Base-by-base conservation (phyloP, 805 yeast genomes). In the Metschnikowia vanudenii region DNA sequence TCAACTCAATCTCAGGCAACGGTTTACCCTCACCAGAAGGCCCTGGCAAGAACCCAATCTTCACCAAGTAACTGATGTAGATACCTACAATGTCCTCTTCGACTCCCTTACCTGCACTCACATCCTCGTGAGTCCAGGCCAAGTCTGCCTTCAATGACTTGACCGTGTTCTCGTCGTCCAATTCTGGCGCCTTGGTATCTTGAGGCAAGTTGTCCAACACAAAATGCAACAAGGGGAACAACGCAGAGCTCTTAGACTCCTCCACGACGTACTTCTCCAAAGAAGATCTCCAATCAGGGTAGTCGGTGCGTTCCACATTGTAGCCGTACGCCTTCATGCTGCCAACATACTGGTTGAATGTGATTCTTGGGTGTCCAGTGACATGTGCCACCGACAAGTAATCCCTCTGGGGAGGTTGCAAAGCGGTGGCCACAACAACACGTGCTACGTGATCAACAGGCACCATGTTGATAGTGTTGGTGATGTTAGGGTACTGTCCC, bases 391-490 rank as follows among this genome's bases (percentile, higher is more conserved):
- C 99, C 1, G 83, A 70, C 36, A 82, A 68, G 41, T 70, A 74
- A 13, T 71, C 71, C 18, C 67, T 57, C 33, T 60, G 59, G 19
- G 94, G 87, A 22, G 96, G 92, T 58, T 81, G 80, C 52, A 94
- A 74, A 0, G 96, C 85, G 22, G 94, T 71, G 1, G 98, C 88
- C 42, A 84, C 88, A 20, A 84, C 87, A 19, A 90, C 88, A 39
- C 96, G 79, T 1, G 99, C 98, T 54, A 94, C 99, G 61, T 94
- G 99, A 59, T 95, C 97, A 37, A 94, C 99, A 3, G 99, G 99
- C 18, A 89, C 97, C 86, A 91, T 89, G 68, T 94, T 94, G 32
- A 92, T 96, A 39, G 83, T 80, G 73, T 94, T 94, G 55, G 80
- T 67, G 55, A 94, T 90, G 59, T 85, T 86, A 29, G 99, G 99